A percentile compares a stretch with the other conserved stretches of the same genome.
Evolutionary conservation across 306 rosid species (phyloP).

Genomic region (Prunus mira): DNA sequence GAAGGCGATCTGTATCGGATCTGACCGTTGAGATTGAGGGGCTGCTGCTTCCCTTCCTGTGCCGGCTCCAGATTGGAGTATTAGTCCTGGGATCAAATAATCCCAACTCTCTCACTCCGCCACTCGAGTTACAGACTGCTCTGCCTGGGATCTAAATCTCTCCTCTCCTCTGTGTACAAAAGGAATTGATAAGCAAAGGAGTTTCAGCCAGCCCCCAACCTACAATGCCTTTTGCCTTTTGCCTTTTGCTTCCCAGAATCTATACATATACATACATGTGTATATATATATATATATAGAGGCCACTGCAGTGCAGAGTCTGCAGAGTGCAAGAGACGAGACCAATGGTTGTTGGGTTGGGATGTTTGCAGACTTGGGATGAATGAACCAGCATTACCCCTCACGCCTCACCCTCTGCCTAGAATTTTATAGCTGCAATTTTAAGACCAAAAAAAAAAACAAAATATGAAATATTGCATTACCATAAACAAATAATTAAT

Average conservation of each 20-base stretch:
- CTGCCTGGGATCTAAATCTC: neutral
- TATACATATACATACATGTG: neutral
- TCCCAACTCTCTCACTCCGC: neutral
- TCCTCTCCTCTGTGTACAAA: neutral
- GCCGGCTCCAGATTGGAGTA: conserved; percentile 66
- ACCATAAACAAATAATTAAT: neutral
- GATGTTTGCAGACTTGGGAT: neutral
- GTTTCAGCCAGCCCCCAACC: neutral
- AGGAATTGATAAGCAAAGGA: neutral
- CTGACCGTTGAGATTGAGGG: conserved; percentile 79
- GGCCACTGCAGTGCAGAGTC: neutral
- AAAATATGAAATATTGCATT: neutral
- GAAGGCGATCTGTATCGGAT: conserved; percentile 98
- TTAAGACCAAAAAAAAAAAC: neutral
- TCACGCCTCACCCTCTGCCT: neutral
- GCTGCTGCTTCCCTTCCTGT: conserved; percentile 38
- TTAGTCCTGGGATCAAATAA: conserved; percentile 10
- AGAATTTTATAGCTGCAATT: neutral
- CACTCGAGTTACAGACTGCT: neutral
- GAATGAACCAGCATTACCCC: neutral
- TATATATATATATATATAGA: neutral
- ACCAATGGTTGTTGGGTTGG: neutral
- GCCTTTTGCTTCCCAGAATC: neutral
- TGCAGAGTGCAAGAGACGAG: neutral
- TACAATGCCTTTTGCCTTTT: neutral